These are phyloP conservation scores for Lentinula boryana DNA, from an alignment of 768 basidiomycete species.

Conservation along the genomic window DNA sequence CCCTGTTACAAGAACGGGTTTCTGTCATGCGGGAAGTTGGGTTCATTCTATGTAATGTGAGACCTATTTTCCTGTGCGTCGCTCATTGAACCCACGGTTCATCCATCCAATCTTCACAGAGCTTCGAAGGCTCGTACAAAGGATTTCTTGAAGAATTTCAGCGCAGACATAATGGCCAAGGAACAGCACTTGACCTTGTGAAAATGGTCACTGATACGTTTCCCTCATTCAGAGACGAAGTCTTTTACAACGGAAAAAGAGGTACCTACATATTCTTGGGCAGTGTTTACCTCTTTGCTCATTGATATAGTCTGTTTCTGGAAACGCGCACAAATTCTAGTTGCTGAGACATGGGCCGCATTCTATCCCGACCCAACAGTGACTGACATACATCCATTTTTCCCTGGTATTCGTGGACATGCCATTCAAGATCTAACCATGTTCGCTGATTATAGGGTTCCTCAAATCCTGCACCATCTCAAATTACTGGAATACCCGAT, in stretches of 20 bases:
- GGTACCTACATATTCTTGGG: slow-evolving; percentile 28
- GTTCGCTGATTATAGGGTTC: slow-evolving; percentile 93
- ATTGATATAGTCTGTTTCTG: slow-evolving; percentile 61
- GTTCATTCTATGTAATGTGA: slow-evolving; percentile 59
- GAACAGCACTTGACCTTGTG: slow-evolving; percentile 70
- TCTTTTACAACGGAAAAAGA: slow-evolving; percentile 47
- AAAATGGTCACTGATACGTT: slow-evolving; percentile 65
- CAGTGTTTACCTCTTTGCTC: neutral
- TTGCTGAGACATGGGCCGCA: slow-evolving; percentile 90
- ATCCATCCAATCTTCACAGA: slow-evolving; percentile 26
- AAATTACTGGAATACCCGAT: slow-evolving; percentile 68
- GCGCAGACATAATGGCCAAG: slow-evolving; percentile 39
- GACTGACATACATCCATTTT: slow-evolving; percentile 57
- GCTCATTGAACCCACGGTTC: neutral
- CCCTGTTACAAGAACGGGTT: slow-evolving; percentile 67
- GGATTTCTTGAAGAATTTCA: slow-evolving; percentile 62
- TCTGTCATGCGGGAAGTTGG: slow-evolving; percentile 77
- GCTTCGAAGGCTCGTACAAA: slow-evolving; percentile 66
- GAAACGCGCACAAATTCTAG: slow-evolving; percentile 89
- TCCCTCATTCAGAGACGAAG: slow-evolving; percentile 73
- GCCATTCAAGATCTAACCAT: slow-evolving; percentile 74
- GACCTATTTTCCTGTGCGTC: slow-evolving; percentile 15
- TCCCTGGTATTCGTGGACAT: slow-evolving; percentile 51
- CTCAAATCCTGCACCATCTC: slow-evolving; percentile 85
- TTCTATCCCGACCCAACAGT: slow-evolving; percentile 59